A percentile compares a stretch with the other conserved stretches of the same genome.
Evolutionary conservation across 2,329 filamentous ascomycete genomes (phyloP).

Genomic region (Aspergillus aculeatinus): DNA sequence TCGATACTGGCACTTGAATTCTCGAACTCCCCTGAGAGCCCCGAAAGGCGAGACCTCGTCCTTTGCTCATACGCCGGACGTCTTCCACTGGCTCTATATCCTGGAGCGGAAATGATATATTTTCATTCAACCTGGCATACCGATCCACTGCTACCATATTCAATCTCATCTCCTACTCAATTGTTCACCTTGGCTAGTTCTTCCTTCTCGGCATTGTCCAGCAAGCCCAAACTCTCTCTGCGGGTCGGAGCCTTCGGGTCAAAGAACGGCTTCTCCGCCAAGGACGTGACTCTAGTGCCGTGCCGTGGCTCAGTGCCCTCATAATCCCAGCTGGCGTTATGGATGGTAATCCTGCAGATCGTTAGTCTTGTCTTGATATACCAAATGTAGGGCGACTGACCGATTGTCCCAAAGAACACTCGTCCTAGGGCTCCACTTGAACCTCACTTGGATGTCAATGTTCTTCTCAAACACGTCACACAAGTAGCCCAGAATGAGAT

Average conservation of each 20-base stretch:
- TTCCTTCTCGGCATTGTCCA: slow-evolving; percentile 55
- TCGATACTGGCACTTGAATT: slow-evolving; percentile 30
- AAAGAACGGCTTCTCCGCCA: slow-evolving; percentile 72
- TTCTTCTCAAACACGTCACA: slow-evolving; percentile 69
- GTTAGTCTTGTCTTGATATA: neutral
- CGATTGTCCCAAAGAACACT: slow-evolving; percentile 72
- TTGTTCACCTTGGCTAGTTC: slow-evolving; percentile 14
- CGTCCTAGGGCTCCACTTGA: slow-evolving; percentile 67
- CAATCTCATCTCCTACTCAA: neutral
- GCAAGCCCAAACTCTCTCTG: slow-evolving; percentile 64
- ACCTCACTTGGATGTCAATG: slow-evolving; percentile 69
- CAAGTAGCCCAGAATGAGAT: slow-evolving; percentile 65
- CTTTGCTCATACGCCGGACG: slow-evolving; percentile 30
- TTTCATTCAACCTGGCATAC: neutral
- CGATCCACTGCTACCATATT: too few species aligned
- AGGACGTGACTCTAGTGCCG: slow-evolving; percentile 67
- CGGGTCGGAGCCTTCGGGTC: slow-evolving; percentile 64
- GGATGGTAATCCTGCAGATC: slow-evolving; percentile 62
- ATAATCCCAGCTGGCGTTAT: slow-evolving; percentile 74
- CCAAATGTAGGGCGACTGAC: slow-evolving; percentile 33
- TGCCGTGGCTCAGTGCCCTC: slow-evolving; percentile 66
- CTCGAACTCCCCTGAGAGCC: slow-evolving; percentile 32
- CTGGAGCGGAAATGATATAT: slow-evolving; percentile 25
- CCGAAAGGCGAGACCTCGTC: slow-evolving; percentile 31
- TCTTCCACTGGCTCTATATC: slow-evolving; percentile 40